Base-by-base conservation (phyloP, 2,329 filamentous ascomycete genomes). In the Talaromyces sp. region DNA sequence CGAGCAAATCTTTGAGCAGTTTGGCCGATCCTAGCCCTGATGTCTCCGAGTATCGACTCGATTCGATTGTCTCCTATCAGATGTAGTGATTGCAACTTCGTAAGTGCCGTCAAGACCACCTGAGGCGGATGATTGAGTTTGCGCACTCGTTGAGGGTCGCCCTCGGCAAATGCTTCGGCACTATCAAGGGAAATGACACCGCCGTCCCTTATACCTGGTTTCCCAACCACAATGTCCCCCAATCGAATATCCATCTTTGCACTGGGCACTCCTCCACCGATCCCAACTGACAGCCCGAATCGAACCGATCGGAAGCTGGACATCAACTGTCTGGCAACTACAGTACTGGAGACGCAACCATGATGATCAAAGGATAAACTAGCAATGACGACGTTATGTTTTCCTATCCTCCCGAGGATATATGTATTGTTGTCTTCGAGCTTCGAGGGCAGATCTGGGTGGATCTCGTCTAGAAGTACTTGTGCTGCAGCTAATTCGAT, bases 311-410 rank as follows among this genome's bases (percentile, higher is more conserved):
- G 25, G 33, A 58, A 35, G 21, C 35, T 58, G 16, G 28, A 37
- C 31, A 25, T 1, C 6, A 54, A 28, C 35, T 54, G n/a, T 9
- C 3, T 66, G 16, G 66, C 68, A 1, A 66, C 67, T 2, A 40
- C 60, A 1, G 64, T 64, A 21, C 68, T 65, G 9, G 68, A 61
- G 9, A 44, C 61, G 11, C n/a, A 62, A 2, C 69, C 69, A 35
- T 64, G 57, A 37, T 31, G 33, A 8, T 64, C 68, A 12, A 16
- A 33, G 1, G 68, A 64, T 4, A 69, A 21, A 48, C 66, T 66
- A 8, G 63, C 50, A 11, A 61, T 61, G 1, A 44, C 59, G 5
- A 61, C 59, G 16, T 61, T 61, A 14, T 61, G 59, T 33, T 58
- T 18, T 1, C 54, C 55, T 0, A 62, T 52, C 3, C 42, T 37